These are phyloP conservation scores for Chlamydomonas schloesseri DNA, from an alignment of 139 green algal species.

Conservation along the genomic window DNA sequence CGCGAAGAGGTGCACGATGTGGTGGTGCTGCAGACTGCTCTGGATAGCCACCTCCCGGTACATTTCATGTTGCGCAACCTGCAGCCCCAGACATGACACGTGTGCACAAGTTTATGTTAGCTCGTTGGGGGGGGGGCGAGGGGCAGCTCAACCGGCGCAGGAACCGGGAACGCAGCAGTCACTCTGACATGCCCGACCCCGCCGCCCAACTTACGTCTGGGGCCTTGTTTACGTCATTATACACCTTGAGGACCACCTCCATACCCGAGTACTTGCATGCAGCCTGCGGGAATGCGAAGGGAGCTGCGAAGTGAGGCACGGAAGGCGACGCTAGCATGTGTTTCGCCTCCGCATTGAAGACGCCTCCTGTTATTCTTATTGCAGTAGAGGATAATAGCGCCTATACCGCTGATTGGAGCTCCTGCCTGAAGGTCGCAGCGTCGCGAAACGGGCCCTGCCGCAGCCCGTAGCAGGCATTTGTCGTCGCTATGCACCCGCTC, in stretches of 20 bases:
- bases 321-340: background rate
- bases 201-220: background rate
- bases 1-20: slow-evolving; percentile 54
- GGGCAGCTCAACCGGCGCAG: no score
- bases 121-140: no score
- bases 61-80: slow-evolving; percentile 47
- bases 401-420: background rate
- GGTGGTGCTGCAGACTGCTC: slow-evolving; percentile 48
- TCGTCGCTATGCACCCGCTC: background rate
- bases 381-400: background rate
- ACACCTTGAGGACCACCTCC: slow-evolving; percentile 52
- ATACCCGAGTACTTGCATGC: slow-evolving; percentile 13
- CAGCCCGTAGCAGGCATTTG: background rate
- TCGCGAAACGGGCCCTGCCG: background rate
- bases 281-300: background rate
- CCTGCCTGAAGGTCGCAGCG: background rate
- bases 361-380: background rate
- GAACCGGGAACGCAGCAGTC: no score
- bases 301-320: background rate
- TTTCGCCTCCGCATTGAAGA: background rate
- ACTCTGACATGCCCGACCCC: no score
- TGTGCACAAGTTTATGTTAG: no score
- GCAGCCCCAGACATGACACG: no score
- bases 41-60: slow-evolving; percentile 60
- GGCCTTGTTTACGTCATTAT: slow-evolving; percentile 23